These are phyloP conservation scores for Colletotrichum cereale DNA, from an alignment of 2,329 filamentous ascomycete species.

Conservation along the genomic window DNA sequence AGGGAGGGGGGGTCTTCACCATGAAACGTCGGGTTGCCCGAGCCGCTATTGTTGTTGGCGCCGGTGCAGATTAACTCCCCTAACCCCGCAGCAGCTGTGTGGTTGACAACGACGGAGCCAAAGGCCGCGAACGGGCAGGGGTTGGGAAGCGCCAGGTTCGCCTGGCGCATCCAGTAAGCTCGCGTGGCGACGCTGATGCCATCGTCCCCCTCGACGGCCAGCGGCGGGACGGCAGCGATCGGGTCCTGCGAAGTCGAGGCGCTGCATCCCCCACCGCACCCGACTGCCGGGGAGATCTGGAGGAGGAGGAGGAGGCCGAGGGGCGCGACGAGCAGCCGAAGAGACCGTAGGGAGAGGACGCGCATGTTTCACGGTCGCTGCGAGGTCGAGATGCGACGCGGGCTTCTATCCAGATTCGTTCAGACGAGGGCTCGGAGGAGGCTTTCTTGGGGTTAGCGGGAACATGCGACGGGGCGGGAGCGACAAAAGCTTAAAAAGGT, in stretches of 20 bases:
- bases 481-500: slow-evolving; percentile 25
- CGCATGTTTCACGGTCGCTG: slow-evolving; percentile 26
- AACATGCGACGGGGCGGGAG: neutral
- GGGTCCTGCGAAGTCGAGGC: neutral
- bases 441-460: slow-evolving; percentile 9
- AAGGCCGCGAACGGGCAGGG: slow-evolving; percentile 68
- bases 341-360: neutral
- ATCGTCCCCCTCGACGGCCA: slow-evolving; percentile 6
- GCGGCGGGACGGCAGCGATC: slow-evolving; percentile 2
- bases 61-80: slow-evolving; percentile 64
- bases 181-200: slow-evolving; percentile 54
- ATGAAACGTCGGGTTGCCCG: slow-evolving; percentile 66
- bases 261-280: slow-evolving; percentile 1
- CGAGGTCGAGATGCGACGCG: slow-evolving; percentile 16
- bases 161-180: slow-evolving; percentile 65
- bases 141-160: slow-evolving; percentile 59
- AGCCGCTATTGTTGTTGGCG: slow-evolving; percentile 57
- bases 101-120: slow-evolving; percentile 67
- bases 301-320: slow-evolving; percentile 26
- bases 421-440: slow-evolving; percentile 20
- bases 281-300: neutral
- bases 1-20: slow-evolving; percentile 47
- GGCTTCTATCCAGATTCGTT: neutral
- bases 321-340: neutral
- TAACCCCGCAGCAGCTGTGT: slow-evolving; percentile 55